Evolutionary conservation across 1,284 basidiomycete species (phyloP).

Genomic region (Hypsizygus ulmarius): DNA sequence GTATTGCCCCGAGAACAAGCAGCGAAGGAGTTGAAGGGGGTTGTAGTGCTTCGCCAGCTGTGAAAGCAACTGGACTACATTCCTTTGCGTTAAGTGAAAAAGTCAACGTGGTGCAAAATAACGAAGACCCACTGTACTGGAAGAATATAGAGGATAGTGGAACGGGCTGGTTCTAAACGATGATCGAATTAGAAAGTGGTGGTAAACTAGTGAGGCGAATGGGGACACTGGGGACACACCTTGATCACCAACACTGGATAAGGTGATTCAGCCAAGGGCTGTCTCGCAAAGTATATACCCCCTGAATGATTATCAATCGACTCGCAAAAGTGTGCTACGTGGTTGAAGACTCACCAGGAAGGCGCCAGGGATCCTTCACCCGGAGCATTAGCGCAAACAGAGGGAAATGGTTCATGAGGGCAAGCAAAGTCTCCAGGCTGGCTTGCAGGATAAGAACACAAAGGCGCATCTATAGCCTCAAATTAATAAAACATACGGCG

Average conservation of each 20-base stretch:
- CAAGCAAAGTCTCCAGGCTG: conserved; percentile 60
- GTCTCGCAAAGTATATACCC: conserved; percentile 32
- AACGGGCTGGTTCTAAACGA: conserved; percentile 41
- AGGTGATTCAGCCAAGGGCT: conserved; percentile 2
- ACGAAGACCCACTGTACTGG: conserved; percentile 41
- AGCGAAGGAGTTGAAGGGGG: conserved; percentile 43
- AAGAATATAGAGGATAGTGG: conserved; percentile 44
- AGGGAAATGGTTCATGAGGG: conserved; percentile 88
- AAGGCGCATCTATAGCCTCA: conserved; percentile 53
- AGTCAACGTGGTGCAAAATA: background rate
- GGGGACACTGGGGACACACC: conserved; percentile 3
- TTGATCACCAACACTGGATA: conserved; percentile 12
- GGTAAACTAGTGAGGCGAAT: background rate
- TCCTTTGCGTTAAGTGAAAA: background rate
- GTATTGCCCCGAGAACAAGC: conserved; percentile 39
- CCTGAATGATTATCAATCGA: conserved; percentile 24
- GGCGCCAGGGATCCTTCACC: conserved; percentile 79
- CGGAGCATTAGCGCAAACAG: conserved; percentile 86
- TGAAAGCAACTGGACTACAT: conserved; percentile 42
- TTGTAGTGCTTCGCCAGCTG: conserved; percentile 47
- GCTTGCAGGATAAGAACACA: conserved; percentile 59
- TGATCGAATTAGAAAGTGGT: background rate
- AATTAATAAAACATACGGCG: background rate
- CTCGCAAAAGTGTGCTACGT: background rate
- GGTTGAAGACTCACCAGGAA: conserved; percentile 60